Evolutionary conservation across 768 basidiomycete genomes (phyloP).

Genomic region (Mycena albidolilacea): DNA sequence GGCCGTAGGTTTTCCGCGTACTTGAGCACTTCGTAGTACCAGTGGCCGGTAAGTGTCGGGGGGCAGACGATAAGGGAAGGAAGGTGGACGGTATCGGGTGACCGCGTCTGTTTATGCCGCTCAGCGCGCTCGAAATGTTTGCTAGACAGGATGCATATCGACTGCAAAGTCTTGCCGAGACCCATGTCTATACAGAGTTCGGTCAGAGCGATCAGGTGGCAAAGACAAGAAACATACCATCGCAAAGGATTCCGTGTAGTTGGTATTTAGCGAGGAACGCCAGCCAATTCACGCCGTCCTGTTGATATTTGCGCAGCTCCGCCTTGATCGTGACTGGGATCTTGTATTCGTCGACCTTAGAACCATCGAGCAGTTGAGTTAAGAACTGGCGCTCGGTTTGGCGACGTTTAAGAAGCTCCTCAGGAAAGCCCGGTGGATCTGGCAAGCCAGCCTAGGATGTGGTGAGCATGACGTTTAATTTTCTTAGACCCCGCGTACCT

Average conservation of each 20-base stretch:
- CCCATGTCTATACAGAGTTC: slow-evolving; percentile 86
- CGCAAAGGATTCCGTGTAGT: slow-evolving; percentile 96
- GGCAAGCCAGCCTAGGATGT: slow-evolving; percentile 89
- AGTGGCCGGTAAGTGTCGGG: slow-evolving; percentile 97
- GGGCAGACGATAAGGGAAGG: slow-evolving; percentile 97
- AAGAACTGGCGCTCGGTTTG: slow-evolving; percentile 93
- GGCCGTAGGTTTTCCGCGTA: slow-evolving; percentile 90
- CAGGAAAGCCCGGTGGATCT: slow-evolving; percentile 93
- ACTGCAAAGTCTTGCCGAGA: slow-evolving; percentile 97
- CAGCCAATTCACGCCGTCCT: slow-evolving; percentile 98
- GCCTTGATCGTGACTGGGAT: slow-evolving; percentile 93
- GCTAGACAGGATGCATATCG: slow-evolving; percentile 95
- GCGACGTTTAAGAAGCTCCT: slow-evolving; percentile 87
- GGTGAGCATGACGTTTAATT: slow-evolving; percentile 18
- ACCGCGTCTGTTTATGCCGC: slow-evolving; percentile 73
- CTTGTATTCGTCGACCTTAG: slow-evolving; percentile 91
- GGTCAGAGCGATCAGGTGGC: slow-evolving; percentile 26
- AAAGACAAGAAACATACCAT: slow-evolving; percentile 71
- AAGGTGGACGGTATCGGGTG: slow-evolving; percentile 85
- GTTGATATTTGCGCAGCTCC: slow-evolving; percentile 96
- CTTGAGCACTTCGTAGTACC: slow-evolving; percentile 98
- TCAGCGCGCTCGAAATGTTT: slow-evolving; percentile 92
- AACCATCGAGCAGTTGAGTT: slow-evolving; percentile 93
- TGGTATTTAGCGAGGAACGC: slow-evolving; percentile 99
- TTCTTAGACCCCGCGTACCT: slow-evolving; percentile 65